Conservation (phyloP, 306 rosid genomes). For the Erythrophleum fordii region DNA sequence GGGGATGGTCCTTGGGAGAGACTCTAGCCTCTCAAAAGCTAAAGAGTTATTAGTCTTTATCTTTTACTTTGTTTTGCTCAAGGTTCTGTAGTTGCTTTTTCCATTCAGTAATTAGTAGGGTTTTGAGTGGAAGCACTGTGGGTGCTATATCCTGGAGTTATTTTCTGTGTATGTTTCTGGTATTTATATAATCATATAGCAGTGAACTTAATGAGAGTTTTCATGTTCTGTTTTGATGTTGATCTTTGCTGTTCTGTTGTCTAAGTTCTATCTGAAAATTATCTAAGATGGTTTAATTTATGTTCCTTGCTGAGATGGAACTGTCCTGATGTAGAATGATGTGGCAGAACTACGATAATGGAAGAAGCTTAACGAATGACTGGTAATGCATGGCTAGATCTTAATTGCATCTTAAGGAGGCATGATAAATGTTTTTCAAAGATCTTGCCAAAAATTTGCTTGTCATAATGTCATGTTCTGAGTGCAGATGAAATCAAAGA, state of each 20-base stretch:
- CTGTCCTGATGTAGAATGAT: background rate
- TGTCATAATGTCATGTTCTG: background rate
- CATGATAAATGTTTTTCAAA: slow-evolving; percentile 20
- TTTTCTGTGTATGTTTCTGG: background rate
- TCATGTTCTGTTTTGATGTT: too few relatives aligned
- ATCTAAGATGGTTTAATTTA: too few relatives aligned
- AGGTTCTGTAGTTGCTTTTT: background rate
- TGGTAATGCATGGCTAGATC: background rate
- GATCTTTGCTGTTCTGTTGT: too few relatives aligned
- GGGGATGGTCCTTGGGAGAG: too few relatives aligned
- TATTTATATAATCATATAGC: too few relatives aligned
- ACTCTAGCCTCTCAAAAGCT: too few relatives aligned
- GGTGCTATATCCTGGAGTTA: too few relatives aligned
- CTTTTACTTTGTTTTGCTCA: too few relatives aligned
- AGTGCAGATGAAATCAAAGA: slow-evolving; percentile 2
- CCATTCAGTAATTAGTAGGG: too few relatives aligned
- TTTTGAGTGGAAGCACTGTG: background rate
- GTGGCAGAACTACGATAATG: background rate
- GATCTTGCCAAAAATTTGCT: slow-evolving; percentile 11
- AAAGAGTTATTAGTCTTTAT: too few relatives aligned
- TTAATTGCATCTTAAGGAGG: slow-evolving; percentile 20
- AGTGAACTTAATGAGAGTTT: too few relatives aligned
- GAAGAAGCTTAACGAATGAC: background rate
- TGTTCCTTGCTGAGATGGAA: background rate
- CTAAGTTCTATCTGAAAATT: too few relatives aligned